Percentiles rank a stretch among this genome's conserved stretches.
Evolutionary conservation across 148 eudicot species (phyloP).

Genomic region (Persicaria maculosa): DNA sequence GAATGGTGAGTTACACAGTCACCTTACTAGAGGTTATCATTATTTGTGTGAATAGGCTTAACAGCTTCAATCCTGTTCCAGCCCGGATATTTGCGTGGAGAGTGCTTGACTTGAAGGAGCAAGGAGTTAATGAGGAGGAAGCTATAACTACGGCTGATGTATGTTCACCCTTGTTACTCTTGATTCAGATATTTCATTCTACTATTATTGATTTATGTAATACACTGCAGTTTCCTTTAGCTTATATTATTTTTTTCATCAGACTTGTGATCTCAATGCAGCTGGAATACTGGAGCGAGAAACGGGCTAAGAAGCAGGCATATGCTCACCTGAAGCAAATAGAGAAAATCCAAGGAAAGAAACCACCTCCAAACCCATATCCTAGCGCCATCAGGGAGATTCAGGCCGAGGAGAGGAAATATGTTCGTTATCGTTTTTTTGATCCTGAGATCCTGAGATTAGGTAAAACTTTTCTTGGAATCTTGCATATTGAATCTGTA

Average conservation of each 20-base stretch:
- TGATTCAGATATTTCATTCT: neutral
- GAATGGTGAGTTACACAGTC: too few species aligned
- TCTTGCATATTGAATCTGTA: too few species aligned
- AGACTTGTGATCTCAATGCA: conserved; percentile 10
- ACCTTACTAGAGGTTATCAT: neutral
- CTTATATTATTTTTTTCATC: neutral
- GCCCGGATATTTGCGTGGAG: conserved; percentile 68
- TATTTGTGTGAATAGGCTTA: conserved; percentile 31
- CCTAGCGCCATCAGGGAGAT: conserved; percentile 81
- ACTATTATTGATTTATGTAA: too few species aligned
- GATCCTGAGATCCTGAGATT: too few species aligned
- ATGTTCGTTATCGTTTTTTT: conserved; percentile 21
- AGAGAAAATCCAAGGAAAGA: conserved; percentile 26
- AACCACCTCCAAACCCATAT: conserved; percentile 56
- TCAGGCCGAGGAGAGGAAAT: conserved; percentile 73
- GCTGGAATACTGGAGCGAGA: conserved; percentile 78
- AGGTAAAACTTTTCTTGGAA: too few species aligned
- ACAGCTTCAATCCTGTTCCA: conserved; percentile 55
- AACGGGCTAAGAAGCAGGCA: conserved; percentile 55
- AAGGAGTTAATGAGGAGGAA: conserved; percentile 56
- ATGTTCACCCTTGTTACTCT: conserved; percentile 12
- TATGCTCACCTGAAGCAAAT: conserved; percentile 56
- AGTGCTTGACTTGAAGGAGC: conserved; percentile 74
- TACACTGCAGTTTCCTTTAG: too few species aligned
- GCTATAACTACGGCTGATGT: conserved; percentile 84